phyloP scores from a whole-genome alignment of 2,329 filamentous ascomycete genomes.

The Dendryphion nanum region DNA sequence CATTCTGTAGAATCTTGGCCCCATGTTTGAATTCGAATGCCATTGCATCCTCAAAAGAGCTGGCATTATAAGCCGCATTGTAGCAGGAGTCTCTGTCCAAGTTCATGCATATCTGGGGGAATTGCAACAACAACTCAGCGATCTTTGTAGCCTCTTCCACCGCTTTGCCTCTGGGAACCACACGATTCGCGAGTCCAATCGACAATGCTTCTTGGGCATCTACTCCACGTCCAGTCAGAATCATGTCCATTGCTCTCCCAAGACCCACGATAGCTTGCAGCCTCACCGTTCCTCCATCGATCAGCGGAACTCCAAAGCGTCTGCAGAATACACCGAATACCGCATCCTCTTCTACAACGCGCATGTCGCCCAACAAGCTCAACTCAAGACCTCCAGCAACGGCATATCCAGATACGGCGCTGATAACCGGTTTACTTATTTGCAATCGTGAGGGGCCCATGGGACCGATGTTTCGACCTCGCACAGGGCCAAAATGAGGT shows the following conservation, averaged over 20 bases:
- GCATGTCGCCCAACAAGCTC: slow-evolving; percentile 53
- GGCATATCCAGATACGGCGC: slow-evolving; percentile 52
- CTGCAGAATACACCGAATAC: slow-evolving; percentile 58
- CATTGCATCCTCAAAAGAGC: slow-evolving; percentile 52
- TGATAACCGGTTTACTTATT: slow-evolving; percentile 53
- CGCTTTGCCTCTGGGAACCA: slow-evolving; percentile 52
- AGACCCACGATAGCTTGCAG: slow-evolving; percentile 53
- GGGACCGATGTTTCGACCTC: slow-evolving; percentile 44
- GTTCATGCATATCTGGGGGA: slow-evolving; percentile 55
- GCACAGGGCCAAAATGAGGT: slow-evolving; percentile 35
- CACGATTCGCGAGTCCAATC: slow-evolving; percentile 55
- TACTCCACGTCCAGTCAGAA: slow-evolving; percentile 54
- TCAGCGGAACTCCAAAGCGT: slow-evolving; percentile 53
- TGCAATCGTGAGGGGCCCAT: slow-evolving; percentile 55
- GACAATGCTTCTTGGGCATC: slow-evolving; percentile 49
- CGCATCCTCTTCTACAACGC: slow-evolving; percentile 54
- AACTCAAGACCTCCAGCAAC: slow-evolving; percentile 57
- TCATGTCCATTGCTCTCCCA: slow-evolving; percentile 56
- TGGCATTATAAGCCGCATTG: slow-evolving; percentile 50
- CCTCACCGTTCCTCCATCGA: slow-evolving; percentile 55
- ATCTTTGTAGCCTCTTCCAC: slow-evolving; percentile 47
- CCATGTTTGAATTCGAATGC: slow-evolving; percentile 49
- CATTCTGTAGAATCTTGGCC: slow-evolving; percentile 41
- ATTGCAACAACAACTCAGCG: slow-evolving; percentile 47
- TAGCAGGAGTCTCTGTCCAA: slow-evolving; percentile 50